These are phyloP conservation scores for Phoenix roebelenii DNA, from an alignment of 176 grass and related monocot species.

Conservation along the genomic window DNA sequence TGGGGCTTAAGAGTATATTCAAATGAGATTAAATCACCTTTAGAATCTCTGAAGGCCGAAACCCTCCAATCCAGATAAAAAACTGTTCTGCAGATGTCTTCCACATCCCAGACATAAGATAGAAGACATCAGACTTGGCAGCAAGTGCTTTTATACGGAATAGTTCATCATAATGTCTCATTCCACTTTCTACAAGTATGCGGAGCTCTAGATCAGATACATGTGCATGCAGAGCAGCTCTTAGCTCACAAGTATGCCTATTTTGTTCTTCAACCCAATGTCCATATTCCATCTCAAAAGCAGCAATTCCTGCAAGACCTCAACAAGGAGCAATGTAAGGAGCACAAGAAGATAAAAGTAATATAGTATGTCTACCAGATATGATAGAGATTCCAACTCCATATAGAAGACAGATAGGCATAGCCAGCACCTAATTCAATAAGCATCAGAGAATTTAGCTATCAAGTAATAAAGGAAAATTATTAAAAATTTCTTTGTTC, in stretches of 20 bases:
- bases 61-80: constrained; percentile 96
- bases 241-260: constrained; percentile 45
- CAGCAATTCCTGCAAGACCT: constrained; percentile 29
- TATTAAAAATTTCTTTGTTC: no score
- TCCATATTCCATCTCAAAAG: constrained; percentile 73
- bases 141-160: constrained; percentile 66
- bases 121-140: constrained; percentile 65
- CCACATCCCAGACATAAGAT: constrained; percentile 89
- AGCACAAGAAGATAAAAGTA: no score
- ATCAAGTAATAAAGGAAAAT: no score
- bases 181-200: constrained; percentile 55
- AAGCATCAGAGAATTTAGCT: no score
- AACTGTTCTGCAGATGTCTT: constrained; percentile 70
- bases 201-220: constrained; percentile 55
- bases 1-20: no score
- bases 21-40: constrained; percentile 30
- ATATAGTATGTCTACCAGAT: no score
- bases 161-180: constrained; percentile 50
- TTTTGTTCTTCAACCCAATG: constrained; percentile 83
- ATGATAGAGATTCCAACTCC: no score
- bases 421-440: no score
- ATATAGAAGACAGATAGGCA: no score
- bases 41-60: constrained; percentile 90
- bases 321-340: neutral
- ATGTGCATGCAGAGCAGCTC: constrained; percentile 44